Percentiles rank a stretch among this genome's conserved stretches.
Evolutionary conservation across 805 yeast species (phyloP).

Genomic region (Myxozyma kluyveri): DNA sequence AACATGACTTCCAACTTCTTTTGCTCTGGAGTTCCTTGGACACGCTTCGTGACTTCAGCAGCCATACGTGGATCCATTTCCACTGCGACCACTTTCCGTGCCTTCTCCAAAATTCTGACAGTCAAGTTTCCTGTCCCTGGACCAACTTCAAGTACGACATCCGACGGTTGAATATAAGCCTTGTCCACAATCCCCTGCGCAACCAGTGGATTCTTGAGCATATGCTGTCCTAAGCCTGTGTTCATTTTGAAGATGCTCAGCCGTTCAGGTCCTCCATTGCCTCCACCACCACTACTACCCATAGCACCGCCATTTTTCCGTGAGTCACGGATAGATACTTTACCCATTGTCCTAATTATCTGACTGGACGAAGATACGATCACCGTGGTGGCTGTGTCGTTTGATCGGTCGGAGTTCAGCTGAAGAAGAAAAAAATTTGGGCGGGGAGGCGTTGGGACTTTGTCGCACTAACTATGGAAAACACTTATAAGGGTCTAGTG

Average conservation of each 20-base stretch:
- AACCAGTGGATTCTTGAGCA: constrained; percentile 89
- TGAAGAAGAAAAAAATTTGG: not conserved
- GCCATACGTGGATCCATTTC: constrained; percentile 99
- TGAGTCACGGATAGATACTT: constrained; percentile 9
- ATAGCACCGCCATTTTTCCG: constrained; percentile 45
- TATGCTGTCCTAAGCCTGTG: constrained; percentile 95
- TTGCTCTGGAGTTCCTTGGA: constrained; percentile 92
- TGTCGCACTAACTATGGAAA: no score
- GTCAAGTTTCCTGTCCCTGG: constrained; percentile 99
- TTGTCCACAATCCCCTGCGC: constrained; percentile 98
- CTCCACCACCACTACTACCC: constrained; percentile 44
- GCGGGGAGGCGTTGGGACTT: not conserved
- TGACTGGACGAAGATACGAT: not conserved
- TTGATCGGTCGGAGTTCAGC: not conserved
- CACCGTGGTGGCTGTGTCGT: no score
- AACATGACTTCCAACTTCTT: constrained; percentile 85
- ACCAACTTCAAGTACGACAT: constrained; percentile 91
- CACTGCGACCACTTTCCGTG: constrained; percentile 89
- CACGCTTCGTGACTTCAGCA: constrained; percentile 95
- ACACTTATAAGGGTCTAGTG: no score
- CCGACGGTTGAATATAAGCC: constrained; percentile 89
- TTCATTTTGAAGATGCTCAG: constrained; percentile 77
- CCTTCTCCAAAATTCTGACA: constrained; percentile 86
- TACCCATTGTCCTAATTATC: constrained; percentile 26
- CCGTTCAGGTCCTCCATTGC: constrained; percentile 8